A percentile compares a stretch with the other conserved stretches of the same genome.
Evolutionary conservation across 1,284 basidiomycete species (phyloP).

Genomic region (Sparassis latifolia): DNA sequence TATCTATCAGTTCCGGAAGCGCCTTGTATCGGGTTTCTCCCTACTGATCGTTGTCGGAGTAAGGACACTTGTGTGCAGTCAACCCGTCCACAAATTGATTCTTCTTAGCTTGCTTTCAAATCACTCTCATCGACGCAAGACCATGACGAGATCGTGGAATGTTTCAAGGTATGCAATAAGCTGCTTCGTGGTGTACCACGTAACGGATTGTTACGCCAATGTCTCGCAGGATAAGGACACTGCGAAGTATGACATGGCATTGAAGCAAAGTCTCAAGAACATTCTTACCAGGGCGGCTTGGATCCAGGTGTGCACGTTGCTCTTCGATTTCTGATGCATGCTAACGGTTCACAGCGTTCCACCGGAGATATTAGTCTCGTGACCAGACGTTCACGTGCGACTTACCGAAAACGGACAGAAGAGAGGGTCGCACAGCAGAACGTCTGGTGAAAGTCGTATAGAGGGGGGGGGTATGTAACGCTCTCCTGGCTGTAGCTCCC

Average conservation of each 20-base stretch:
- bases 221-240: conserved; percentile 50
- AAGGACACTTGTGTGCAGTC: background rate
- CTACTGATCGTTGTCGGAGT: background rate
- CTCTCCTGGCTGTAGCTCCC: no score
- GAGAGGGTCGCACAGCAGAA: no score
- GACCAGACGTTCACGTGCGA: no score
- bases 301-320: conserved; percentile 40
- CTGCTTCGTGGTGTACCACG: background rate
- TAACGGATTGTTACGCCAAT: background rate
- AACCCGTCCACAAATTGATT: background rate
- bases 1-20: background rate
- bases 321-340: no score
- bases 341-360: no score
- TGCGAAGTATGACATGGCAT: conserved; percentile 53
- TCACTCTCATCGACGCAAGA: conserved; percentile 67
- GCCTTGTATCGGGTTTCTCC: background rate
- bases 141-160: conserved; percentile 54
- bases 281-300: conserved; percentile 54
- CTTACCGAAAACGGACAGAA: no score
- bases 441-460: no score
- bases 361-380: no score
- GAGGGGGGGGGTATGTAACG: no score
- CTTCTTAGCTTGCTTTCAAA: conserved; percentile 46
- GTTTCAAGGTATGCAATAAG: conserved; percentile 49
- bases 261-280: conserved; percentile 64